phyloP scores from a whole-genome alignment of 306 rosid species.

The Crotalaria pallida region DNA sequence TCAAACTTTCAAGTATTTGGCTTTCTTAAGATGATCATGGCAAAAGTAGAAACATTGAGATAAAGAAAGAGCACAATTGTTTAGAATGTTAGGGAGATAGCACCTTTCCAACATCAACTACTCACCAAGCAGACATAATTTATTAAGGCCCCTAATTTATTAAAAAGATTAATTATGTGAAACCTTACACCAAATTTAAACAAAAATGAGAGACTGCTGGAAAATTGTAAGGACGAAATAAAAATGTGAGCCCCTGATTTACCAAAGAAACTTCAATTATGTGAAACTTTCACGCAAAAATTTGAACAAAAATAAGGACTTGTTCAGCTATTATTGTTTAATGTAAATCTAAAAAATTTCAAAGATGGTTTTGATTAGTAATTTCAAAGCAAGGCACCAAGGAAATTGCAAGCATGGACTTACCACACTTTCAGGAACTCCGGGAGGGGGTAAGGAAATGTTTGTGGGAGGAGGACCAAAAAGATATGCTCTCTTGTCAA shows the following conservation, averaged over 20 bases:
- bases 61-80: background rate
- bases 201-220: too few species aligned
- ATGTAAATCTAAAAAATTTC: too few species aligned
- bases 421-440: conserved; percentile 94
- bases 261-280: too few species aligned
- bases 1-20: background rate
- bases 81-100: background rate
- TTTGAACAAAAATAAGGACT: too few species aligned
- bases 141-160: too few species aligned
- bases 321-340: too few species aligned
- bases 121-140: too few species aligned
- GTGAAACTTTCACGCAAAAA: too few species aligned
- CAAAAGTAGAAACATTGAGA: background rate
- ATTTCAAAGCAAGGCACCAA: background rate
- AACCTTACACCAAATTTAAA: too few species aligned
- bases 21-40: background rate
- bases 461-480: conserved; percentile 76
- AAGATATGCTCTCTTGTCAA: conserved; percentile 88
- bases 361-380: background rate
- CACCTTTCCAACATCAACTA: background rate
- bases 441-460: conserved; percentile 82
- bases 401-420: conserved; percentile 26
- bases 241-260: too few species aligned
- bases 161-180: too few species aligned
- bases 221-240: too few species aligned